Evolutionary conservation across 768 basidiomycete species (phyloP).

Genomic region (Amanita thiersii): DNA sequence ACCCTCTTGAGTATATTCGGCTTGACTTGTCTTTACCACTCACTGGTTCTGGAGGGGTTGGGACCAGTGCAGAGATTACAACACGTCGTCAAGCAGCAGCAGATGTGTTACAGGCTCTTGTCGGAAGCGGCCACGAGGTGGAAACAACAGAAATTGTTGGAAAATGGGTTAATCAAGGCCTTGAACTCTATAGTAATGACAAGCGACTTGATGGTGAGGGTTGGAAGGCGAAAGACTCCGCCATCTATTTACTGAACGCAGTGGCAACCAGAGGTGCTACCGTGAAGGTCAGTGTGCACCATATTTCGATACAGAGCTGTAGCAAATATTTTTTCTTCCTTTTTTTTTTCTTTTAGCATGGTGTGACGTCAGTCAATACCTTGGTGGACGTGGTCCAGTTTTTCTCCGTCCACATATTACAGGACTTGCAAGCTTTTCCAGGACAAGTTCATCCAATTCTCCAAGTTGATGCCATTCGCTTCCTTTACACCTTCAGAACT

Average conservation of each 20-base stretch:
- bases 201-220: slow-evolving; percentile 30
- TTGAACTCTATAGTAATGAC: slow-evolving; percentile 61
- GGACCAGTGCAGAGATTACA: slow-evolving; percentile 55
- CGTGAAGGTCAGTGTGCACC: slow-evolving; percentile 52
- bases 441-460: slow-evolving; percentile 80
- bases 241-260: slow-evolving; percentile 89
- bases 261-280: slow-evolving; percentile 89
- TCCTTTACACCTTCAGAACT: slow-evolving; percentile 91
- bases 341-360: slow-evolving; percentile 43
- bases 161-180: slow-evolving; percentile 71
- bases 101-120: slow-evolving; percentile 90
- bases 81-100: slow-evolving; percentile 91
- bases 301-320: not conserved
- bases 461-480: slow-evolving; percentile 94
- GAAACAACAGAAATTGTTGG: slow-evolving; percentile 87
- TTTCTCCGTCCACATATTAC: slow-evolving; percentile 86
- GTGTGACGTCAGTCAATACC: slow-evolving; percentile 88
- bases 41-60: slow-evolving; percentile 25
- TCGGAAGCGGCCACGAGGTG: slow-evolving; percentile 68
- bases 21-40: slow-evolving; percentile 69
- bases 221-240: slow-evolving; percentile 93
- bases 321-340: slow-evolving; percentile 6
- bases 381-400: slow-evolving; percentile 93
- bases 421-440: slow-evolving; percentile 68
- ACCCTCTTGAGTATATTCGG: slow-evolving; percentile 91